Evolutionary conservation across 331 rosid species (phyloP), one percentile per base, ranked within the genome.

Genomic region (Malus hybrid): DNA sequence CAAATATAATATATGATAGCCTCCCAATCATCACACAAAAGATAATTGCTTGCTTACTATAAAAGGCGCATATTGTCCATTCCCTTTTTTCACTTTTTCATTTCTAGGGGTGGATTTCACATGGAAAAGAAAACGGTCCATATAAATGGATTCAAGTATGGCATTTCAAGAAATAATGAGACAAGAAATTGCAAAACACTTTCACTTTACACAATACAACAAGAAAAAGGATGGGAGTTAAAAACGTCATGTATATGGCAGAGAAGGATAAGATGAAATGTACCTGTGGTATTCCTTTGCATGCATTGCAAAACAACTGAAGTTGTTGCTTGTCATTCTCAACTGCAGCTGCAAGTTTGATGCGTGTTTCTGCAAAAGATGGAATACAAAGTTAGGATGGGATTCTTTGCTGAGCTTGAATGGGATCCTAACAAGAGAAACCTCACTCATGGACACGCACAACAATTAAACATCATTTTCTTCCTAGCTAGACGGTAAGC

Each of bases 221-320:
- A 19, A 18, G 20, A 52, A 18, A 16, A 19, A 52, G 57, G 57
- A 18, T 52, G 57, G 57, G 57, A 52, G 57, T 52, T 16, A 16
- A 52, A 52, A 52, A 52, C 20, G 20, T 19, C 57, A 52, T 52
- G 56, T 16, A 18, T 52, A 52, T 18, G 10, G 20, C 22, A 68
- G 64, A 54, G 52, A 63, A 83, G 24, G 75, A 74, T 72, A 76
- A 48, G 48, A 74, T 39, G 76, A 60, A 52, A 57, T 55, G 66
- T 79, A 95, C 99, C 96, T 86, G 91, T 28, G 97, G 91, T 78
- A 92, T 95, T 88, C 99, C 99, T 81, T 92, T 95, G 96, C 99
- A 95, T 32, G 99, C 97, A 84, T 92, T 84, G 80, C 90, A 90
- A 85, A 95, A 92, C 92, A 83, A 84, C 67, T 86, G 83, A 80